Evolutionary conservation across 306 rosid genomes (phyloP).

Genomic region (Rubus parviflorus): DNA sequence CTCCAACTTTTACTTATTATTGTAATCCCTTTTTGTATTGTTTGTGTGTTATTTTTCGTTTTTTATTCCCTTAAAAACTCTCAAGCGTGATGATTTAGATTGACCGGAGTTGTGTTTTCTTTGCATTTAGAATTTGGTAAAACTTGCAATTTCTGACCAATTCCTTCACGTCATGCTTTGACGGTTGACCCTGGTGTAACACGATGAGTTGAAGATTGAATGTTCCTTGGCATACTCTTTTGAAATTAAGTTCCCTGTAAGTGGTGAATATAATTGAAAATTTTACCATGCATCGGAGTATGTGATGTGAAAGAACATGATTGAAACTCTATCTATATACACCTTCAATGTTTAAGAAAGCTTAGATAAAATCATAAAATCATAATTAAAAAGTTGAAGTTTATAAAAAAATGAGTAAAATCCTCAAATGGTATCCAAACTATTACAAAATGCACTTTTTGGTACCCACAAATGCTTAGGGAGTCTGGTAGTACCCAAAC

Average conservation of each 20-base stretch:
- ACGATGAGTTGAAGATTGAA: slow-evolving; percentile 9
- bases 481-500: too few species aligned
- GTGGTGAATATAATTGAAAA: too few species aligned
- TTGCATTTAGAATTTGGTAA: background rate
- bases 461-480: too few species aligned
- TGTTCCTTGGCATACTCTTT: background rate
- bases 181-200: background rate
- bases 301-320: too few species aligned
- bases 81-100: background rate
- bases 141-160: background rate
- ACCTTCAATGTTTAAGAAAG: too few species aligned
- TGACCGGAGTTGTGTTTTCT: background rate
- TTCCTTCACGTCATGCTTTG: background rate
- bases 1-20: background rate
- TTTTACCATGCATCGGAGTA: too few species aligned
- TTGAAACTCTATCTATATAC: too few species aligned
- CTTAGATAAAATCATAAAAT: too few species aligned
- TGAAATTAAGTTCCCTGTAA: background rate
- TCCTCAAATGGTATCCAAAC: too few species aligned
- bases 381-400: too few species aligned
- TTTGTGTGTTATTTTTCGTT: background rate
- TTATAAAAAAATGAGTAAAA: too few species aligned
- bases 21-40: background rate
- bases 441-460: too few species aligned
- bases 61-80: background rate